Base-by-base conservation (phyloP, 345 rosid genomes). In the Syzygium aromaticum region DNA sequence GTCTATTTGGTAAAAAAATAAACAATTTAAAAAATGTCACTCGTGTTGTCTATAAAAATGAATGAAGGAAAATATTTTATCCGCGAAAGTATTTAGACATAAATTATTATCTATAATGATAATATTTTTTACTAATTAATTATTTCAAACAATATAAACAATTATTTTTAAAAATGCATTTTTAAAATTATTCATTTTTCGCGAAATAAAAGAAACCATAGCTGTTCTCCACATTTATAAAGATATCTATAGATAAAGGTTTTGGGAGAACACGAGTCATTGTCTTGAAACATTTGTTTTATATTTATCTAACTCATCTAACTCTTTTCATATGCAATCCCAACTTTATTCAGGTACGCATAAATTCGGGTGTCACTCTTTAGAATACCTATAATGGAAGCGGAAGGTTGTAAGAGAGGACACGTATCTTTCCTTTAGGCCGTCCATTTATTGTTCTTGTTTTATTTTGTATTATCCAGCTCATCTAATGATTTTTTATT, bases 1-100 rank as follows among this genome's bases (percentile, higher is more conserved):
- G 3, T 54, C 22, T 38, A 0, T 3, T 38, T 5, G 0, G 1
- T 3, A 4, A 16, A 67, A 67, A 67, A 33, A 8, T 33, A 0
- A 9, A 33, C 17, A 33, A 67, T 67, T 33, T 67, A 17, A 17
- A 5, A 61, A n/a, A 0, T 13, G 14, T 61, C 0, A 6, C 13
- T 61, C 14, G 14, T n/a, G 17, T 13, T 61, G 4, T 0, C 1
- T n/a, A 61, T 8, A 17, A 33, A 33, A 73, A 73, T 5, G 19
- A 9, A 9, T 73, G 5, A 33, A 33, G 15, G 5, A 64, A 17
- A 17, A 8, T 73, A 33, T 19, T 8, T 4, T 19, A 0, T 73
- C 7, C 5, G 19, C 0, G 0, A 73, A 38, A 73, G 12, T 19
- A 0, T 38, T 33, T 73, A 33, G 21, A 73, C 4, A 2, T 73